Evolutionary conservation across 2,329 filamentous ascomycete genomes (phyloP).

Genomic region (Neobulgaria alba): DNA sequence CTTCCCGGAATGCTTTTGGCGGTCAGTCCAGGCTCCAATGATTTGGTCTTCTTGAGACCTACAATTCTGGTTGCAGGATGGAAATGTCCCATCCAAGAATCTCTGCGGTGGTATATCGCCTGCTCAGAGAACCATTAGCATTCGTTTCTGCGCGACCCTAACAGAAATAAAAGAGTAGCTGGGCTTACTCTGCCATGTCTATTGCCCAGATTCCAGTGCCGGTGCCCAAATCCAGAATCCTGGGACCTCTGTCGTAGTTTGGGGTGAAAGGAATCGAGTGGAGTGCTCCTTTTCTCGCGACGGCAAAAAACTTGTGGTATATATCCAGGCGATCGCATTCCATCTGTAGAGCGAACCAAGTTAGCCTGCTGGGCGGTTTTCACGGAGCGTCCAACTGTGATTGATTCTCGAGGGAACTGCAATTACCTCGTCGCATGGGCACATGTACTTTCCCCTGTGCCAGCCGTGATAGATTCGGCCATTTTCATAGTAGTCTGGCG

Average conservation of each 20-base stretch:
- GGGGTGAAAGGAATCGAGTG: slow-evolving; percentile 32
- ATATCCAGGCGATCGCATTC: slow-evolving; percentile 76
- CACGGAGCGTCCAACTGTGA: no score
- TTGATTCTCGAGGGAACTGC: no score
- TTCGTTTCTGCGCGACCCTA: not conserved
- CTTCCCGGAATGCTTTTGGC: slow-evolving; percentile 58
- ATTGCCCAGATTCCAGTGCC: slow-evolving; percentile 91
- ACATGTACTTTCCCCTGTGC: slow-evolving; percentile 61
- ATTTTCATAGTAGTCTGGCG: slow-evolving; percentile 48
- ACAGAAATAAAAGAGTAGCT: not conserved
- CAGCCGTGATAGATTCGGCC: slow-evolving; percentile 62
- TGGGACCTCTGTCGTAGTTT: slow-evolving; percentile 25
- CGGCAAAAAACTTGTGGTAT: slow-evolving; percentile 67
- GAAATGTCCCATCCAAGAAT: slow-evolving; percentile 54
- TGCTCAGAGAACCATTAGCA: slow-evolving; percentile 23
- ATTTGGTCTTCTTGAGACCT: slow-evolving; percentile 19
- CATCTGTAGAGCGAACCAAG: slow-evolving; percentile 33
- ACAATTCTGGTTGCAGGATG: slow-evolving; percentile 50
- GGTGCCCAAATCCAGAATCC: slow-evolving; percentile 63
- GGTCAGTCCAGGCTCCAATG: not conserved
- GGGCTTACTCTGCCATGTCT: slow-evolving; percentile 66
- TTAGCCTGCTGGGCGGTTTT: slow-evolving; percentile 3
- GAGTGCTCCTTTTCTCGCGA: slow-evolving; percentile 46
- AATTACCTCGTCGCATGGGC: slow-evolving; percentile 66
- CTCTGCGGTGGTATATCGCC: slow-evolving; percentile 45